Conservation (phyloP, 2,329 filamentous ascomycete species). For the Colletotrichum sp. region DNA sequence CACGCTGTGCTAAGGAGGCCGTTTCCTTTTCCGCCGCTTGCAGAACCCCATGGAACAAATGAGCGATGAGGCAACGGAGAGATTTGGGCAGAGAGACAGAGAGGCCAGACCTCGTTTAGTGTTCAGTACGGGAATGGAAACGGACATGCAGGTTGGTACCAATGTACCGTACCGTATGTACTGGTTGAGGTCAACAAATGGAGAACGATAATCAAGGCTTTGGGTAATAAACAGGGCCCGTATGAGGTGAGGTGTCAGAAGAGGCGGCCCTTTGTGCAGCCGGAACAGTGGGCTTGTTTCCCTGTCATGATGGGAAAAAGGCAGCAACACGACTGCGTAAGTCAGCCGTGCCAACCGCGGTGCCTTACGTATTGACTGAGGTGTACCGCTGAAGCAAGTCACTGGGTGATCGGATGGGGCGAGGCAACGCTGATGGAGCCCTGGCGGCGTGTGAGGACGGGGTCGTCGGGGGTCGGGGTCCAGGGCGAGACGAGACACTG, state of each 20-base stretch:
- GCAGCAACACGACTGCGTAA: conserved; percentile 11
- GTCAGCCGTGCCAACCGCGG: background rate
- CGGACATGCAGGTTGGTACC: background rate
- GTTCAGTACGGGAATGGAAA: background rate
- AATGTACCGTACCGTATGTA: background rate
- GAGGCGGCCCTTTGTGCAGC: conserved; percentile 11
- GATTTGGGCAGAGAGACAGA: background rate
- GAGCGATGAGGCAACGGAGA: background rate
- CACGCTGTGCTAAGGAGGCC: conserved; percentile 8
- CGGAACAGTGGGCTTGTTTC: conserved; percentile 16
- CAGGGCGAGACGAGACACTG: conserved; percentile 10
- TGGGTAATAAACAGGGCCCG: background rate
- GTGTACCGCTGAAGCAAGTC: background rate
- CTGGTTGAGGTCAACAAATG: background rate
- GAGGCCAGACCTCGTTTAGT: background rate
- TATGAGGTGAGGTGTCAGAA: background rate
- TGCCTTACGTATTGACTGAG: background rate
- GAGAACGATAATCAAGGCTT: background rate
- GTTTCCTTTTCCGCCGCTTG: conserved; percentile 12
- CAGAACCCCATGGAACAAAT: conserved; percentile 14
- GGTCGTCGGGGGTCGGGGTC: conserved; percentile 6
- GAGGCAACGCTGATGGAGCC: conserved; percentile 12
- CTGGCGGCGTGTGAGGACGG: background rate
- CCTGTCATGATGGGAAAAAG: conserved; percentile 5
- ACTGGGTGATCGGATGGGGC: conserved; percentile 12